Evolutionary conservation across 1,139 yeast species (phyloP).

Genomic region (Suhomyces yuchorum): DNA sequence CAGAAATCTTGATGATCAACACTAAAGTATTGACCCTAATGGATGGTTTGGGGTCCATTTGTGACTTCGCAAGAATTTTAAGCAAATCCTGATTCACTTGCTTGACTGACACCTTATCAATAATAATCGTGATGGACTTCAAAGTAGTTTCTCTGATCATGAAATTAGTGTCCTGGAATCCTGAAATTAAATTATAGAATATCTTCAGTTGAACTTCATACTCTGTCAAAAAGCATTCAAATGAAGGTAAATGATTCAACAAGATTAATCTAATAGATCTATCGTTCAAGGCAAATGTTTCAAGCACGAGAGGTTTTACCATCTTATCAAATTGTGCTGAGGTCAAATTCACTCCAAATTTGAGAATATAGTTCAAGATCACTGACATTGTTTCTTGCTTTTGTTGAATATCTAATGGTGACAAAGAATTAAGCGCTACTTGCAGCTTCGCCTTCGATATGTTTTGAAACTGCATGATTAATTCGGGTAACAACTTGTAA

Average conservation of each 20-base stretch:
- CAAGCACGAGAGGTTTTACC: slow-evolving; percentile 65
- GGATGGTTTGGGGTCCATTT: slow-evolving; percentile 79
- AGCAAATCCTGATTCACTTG: slow-evolving; percentile 86
- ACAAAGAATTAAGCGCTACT: slow-evolving; percentile 25
- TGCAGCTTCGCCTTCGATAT: slow-evolving; percentile 24
- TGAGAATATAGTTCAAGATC: slow-evolving; percentile 49
- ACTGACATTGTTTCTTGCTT: slow-evolving; percentile 45
- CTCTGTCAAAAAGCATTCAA: slow-evolving; percentile 53
- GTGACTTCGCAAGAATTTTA: slow-evolving; percentile 82
- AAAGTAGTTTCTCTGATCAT: slow-evolving; percentile 80
- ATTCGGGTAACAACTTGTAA: slow-evolving; percentile 67
- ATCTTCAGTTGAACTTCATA: slow-evolving; percentile 69
- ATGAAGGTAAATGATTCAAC: slow-evolving; percentile 62
- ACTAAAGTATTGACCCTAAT: slow-evolving; percentile 86
- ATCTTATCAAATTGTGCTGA: slow-evolving; percentile 42
- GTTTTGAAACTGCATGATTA: slow-evolving; percentile 41
- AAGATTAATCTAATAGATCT: slow-evolving; percentile 74
- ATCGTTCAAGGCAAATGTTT: slow-evolving; percentile 67
- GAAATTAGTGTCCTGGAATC: slow-evolving; percentile 83
- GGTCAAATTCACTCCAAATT: slow-evolving; percentile 44
- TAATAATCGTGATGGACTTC: slow-evolving; percentile 64
- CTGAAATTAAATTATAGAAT: slow-evolving; percentile 68
- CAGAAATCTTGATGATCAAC: slow-evolving; percentile 71
- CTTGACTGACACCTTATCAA: slow-evolving; percentile 71
- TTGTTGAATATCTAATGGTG: slow-evolving; percentile 33